phyloP scores from a whole-genome alignment of 257 asterid species.

The Lavandula angustifolia region DNA sequence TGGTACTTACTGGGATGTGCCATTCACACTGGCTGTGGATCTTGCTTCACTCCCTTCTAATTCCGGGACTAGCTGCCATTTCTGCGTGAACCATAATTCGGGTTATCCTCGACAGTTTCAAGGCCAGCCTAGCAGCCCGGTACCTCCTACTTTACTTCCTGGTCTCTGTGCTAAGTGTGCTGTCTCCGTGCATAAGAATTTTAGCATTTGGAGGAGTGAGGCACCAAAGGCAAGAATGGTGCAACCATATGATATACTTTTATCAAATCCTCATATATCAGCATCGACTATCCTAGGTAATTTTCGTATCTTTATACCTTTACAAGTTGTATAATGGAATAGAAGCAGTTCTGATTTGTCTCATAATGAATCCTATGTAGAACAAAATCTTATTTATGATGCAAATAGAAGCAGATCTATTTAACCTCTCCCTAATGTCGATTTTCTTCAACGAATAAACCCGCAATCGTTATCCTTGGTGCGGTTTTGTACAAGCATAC shows the following conservation, averaged over 20 bases:
- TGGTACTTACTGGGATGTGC: slow-evolving; percentile 86
- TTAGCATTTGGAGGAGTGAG: slow-evolving; percentile 73
- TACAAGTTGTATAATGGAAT: neutral
- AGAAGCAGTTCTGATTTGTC: neutral
- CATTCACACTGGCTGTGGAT: slow-evolving; percentile 62
- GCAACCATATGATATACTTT: slow-evolving; percentile 73
- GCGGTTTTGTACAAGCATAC: too few species aligned
- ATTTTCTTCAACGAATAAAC: too few species aligned
- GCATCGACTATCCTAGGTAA: slow-evolving; percentile 70
- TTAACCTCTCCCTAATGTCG: too few species aligned
- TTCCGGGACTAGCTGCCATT: slow-evolving; percentile 62
- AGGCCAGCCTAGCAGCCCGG: slow-evolving; percentile 34
- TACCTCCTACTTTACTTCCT: slow-evolving; percentile 54
- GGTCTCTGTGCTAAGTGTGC: slow-evolving; percentile 72
- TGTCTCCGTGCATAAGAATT: slow-evolving; percentile 57
- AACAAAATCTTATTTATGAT: too few species aligned
- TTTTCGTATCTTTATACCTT: neutral
- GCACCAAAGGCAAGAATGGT: slow-evolving; percentile 67
- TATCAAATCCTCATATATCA: slow-evolving; percentile 79
- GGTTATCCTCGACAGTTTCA: slow-evolving; percentile 58
- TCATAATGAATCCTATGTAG: neutral
- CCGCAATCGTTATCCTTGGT: too few species aligned
- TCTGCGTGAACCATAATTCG: slow-evolving; percentile 53
- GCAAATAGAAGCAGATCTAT: too few species aligned
- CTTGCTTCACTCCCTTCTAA: slow-evolving; percentile 59